Conservation (phyloP, 768 basidiomycete genomes). For the Mycena crocata region DNA sequence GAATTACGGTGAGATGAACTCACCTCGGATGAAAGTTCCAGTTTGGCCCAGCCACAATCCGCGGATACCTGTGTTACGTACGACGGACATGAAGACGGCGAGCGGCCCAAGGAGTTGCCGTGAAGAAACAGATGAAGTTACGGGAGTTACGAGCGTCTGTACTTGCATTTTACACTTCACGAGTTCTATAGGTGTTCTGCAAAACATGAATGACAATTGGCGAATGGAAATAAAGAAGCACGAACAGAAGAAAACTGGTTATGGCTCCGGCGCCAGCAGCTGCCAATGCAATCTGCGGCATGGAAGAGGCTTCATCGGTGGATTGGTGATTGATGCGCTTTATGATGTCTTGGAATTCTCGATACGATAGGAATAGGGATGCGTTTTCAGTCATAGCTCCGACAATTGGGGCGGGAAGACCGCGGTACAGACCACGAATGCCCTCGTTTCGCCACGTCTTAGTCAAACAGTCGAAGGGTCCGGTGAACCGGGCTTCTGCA, state of each 20-base stretch:
- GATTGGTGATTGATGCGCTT: slow-evolving; percentile 53
- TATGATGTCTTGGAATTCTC: slow-evolving; percentile 76
- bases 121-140: slow-evolving; percentile 15
- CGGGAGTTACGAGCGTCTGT: slow-evolving; percentile 69
- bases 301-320: slow-evolving; percentile 60
- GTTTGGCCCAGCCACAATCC: slow-evolving; percentile 69
- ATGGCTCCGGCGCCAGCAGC: slow-evolving; percentile 89
- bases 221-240: slow-evolving; percentile 21
- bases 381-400: slow-evolving; percentile 97
- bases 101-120: slow-evolving; percentile 73
- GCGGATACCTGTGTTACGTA: slow-evolving; percentile 65
- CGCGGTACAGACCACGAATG: slow-evolving; percentile 86
- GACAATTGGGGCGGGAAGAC: slow-evolving; percentile 91
- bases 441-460: slow-evolving; percentile 90
- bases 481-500: slow-evolving; percentile 72
- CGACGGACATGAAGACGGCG: slow-evolving; percentile 67
- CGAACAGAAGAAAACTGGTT: slow-evolving; percentile 90
- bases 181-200: slow-evolving; percentile 86
- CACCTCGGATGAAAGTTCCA: slow-evolving; percentile 85
- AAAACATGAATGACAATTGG: neutral
- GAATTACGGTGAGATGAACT: no score
- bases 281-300: slow-evolving; percentile 80
- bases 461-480: slow-evolving; percentile 89
- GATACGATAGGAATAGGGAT: slow-evolving; percentile 87
- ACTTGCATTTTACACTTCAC: slow-evolving; percentile 96